These are phyloP conservation scores for Paxillus rubicundulus DNA, from an alignment of 768 basidiomycete species.

Conservation along the genomic window DNA sequence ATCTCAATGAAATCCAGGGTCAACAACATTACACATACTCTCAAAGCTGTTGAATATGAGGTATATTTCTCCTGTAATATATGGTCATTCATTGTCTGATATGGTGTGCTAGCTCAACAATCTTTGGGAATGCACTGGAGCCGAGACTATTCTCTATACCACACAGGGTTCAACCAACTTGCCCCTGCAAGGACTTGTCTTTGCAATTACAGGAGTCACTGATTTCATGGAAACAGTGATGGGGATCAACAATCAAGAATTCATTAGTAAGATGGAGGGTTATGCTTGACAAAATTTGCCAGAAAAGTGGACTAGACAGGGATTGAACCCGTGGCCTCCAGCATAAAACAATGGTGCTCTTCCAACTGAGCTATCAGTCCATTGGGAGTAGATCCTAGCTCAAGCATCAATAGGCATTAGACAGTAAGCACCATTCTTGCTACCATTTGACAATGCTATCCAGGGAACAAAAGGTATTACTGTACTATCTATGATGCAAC, in stretches of 20 bases:
- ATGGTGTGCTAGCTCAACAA: conserved; percentile 1
- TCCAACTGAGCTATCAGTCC: too few species aligned
- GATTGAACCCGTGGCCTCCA: too few species aligned
- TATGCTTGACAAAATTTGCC: too few species aligned
- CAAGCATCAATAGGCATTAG: too few species aligned
- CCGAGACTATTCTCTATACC: conserved; percentile 1
- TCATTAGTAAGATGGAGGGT: conserved; percentile 11
- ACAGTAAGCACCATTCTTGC: too few species aligned
- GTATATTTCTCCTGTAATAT: not conserved
- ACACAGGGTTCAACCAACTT: conserved; percentile 3
- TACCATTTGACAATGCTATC: too few species aligned
- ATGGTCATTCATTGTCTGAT: not conserved
- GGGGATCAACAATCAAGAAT: conserved; percentile 5
- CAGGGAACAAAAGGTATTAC: conserved; percentile 9
- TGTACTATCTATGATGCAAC: too few species aligned
- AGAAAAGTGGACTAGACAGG: too few species aligned
- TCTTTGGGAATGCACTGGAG: not conserved
- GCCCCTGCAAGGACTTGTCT: not conserved
- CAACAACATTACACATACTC: conserved; percentile 5
- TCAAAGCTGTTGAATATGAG: conserved; percentile 8
- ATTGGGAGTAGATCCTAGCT: too few species aligned
- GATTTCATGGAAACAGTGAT: conserved; percentile 9
- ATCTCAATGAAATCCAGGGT: conserved; percentile 6
- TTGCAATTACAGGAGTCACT: not conserved
- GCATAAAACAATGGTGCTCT: too few species aligned